Percentiles rank a stretch among this genome's conserved stretches.
Conservation (phyloP, 2,329 filamentous ascomycete genomes). For the Amesomyces nigricolor region DNA sequence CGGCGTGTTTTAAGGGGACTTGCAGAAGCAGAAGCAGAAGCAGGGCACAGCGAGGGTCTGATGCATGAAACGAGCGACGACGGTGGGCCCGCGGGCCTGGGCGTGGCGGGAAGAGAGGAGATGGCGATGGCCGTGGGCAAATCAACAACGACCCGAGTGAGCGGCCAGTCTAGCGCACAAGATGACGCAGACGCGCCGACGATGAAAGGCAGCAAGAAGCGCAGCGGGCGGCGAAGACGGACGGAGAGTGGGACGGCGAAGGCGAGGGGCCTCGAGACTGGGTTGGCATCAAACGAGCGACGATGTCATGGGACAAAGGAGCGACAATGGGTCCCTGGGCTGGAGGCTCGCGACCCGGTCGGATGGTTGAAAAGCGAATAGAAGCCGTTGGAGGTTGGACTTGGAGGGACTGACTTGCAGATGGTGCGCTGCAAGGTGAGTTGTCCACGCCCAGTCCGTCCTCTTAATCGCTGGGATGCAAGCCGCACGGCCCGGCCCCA, state of each 20-base stretch:
- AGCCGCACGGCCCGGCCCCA: slow-evolving; percentile 20
- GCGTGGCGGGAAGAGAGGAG: neutral
- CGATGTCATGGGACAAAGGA: slow-evolving; percentile 13
- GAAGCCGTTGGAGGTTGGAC: slow-evolving; percentile 28
- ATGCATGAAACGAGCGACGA: slow-evolving; percentile 32
- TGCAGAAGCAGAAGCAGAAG: slow-evolving; percentile 23
- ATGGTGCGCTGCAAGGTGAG: slow-evolving; percentile 36
- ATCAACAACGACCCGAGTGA: slow-evolving; percentile 14
- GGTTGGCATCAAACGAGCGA: slow-evolving; percentile 10
- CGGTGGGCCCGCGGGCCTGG: slow-evolving; percentile 22
- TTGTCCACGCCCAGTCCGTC: slow-evolving; percentile 32
- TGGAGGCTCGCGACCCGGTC: neutral
- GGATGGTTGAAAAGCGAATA: slow-evolving; percentile 27
- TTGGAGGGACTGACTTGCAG: slow-evolving; percentile 24
- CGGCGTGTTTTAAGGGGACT: slow-evolving; percentile 30
- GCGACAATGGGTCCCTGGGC: neutral
- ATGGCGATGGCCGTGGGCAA: slow-evolving; percentile 6
- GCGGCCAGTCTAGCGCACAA: slow-evolving; percentile 10
- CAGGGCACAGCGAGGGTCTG: slow-evolving; percentile 26
- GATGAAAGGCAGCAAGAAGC: slow-evolving; percentile 9
- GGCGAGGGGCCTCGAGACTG: slow-evolving; percentile 2
- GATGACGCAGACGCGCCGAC: slow-evolving; percentile 18
- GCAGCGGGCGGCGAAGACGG: neutral
- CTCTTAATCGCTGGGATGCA: slow-evolving; percentile 24
- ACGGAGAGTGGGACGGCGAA: neutral